Base-by-base conservation (phyloP, 495 filamentous ascomycete genomes). In the Geopyxis carbonaria region DNA sequence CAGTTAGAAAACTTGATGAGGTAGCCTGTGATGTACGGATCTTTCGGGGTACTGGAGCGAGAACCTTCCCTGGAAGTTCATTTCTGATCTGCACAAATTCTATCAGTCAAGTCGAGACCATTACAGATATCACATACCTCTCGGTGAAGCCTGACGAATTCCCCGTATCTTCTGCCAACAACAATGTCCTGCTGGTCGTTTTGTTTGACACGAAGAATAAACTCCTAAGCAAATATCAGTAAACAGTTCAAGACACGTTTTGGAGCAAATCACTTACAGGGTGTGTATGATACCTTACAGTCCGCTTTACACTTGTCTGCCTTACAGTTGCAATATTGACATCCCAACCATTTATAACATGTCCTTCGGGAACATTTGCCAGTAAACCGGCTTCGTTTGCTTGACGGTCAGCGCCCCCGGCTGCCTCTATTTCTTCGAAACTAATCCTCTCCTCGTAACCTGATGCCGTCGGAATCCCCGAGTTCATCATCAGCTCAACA, bases 401-500 rank as follows among this genome's bases (percentile, higher is more conserved):
- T 15, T 86, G 80, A 28, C 84, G 70, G 45, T 97, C 89, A 13
- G 95, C 83, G 8, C 51, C 51, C 10, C 51, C 51, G 16, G 51
- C 51, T 14, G 94, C 80, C 55, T 95, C 89, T 58, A 97, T 76
- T 60, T 97, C 89, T 0, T 85, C 80, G 53, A 97, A 97, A 25
- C 83, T 70, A 46, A 97, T 92, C 13, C 89, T 71, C 57, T 97
- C 89, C 59, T 97, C 89, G 51, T 95, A 97, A 2, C 89, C 89
- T 13, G 85, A 93, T 11, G 89, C 84, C 2, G 89, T 97, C 15
- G 80, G 85, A 33, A 97, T 76, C 3, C 91, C 89, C 3, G 84
- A 93, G 13, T 95, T 91, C 85, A 97, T 93, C 89, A 97, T 95
- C 42, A 97, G 64, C 62, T 95, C 89, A 21, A 97, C 78, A 36